phyloP scores from a whole-genome alignment of 2,329 filamentous ascomycete genomes.

The Ophiosphaerella korrae region DNA sequence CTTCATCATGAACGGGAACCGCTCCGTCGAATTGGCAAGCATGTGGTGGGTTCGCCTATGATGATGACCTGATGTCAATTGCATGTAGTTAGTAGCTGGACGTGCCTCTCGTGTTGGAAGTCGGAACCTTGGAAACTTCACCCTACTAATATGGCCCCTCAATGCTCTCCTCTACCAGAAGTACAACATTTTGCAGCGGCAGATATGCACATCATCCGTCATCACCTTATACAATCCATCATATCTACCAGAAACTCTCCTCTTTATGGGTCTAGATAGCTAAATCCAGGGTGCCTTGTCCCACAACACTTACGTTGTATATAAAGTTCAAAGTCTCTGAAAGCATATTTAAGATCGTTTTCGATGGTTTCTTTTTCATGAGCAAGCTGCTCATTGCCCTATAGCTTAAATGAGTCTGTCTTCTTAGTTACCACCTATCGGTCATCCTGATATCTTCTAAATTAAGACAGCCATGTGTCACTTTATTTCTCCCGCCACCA shows the following conservation, averaged over 20 bases:
- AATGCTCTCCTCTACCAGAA: background rate
- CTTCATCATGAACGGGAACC: constrained; percentile 27
- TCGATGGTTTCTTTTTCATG: too few species aligned
- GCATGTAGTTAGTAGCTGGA: constrained; percentile 10
- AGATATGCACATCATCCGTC: background rate
- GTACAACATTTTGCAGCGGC: background rate
- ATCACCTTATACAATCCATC: too few species aligned
- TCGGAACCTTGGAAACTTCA: background rate
- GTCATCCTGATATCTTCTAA: background rate
- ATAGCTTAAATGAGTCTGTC: too few species aligned
- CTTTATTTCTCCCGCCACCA: background rate
- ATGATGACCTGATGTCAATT: constrained; percentile 10
- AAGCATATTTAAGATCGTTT: too few species aligned
- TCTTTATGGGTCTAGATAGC: too few species aligned
- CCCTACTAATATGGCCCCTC: background rate
- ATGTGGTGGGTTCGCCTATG: constrained; percentile 7
- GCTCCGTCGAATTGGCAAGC: constrained; percentile 18
- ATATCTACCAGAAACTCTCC: too few species aligned
- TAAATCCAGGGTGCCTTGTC: too few species aligned
- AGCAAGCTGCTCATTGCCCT: too few species aligned
- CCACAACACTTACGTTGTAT: too few species aligned
- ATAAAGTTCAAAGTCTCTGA: too few species aligned
- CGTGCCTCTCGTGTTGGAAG: background rate
- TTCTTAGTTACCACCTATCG: too few species aligned
- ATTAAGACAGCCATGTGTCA: background rate